A percentile compares a stretch with the other conserved stretches of the same genome.
These are phyloP conservation scores for Arthrobotrys entomopaga DNA, from an alignment of 2,329 filamentous ascomycete genomes.

Conservation along the genomic window DNA sequence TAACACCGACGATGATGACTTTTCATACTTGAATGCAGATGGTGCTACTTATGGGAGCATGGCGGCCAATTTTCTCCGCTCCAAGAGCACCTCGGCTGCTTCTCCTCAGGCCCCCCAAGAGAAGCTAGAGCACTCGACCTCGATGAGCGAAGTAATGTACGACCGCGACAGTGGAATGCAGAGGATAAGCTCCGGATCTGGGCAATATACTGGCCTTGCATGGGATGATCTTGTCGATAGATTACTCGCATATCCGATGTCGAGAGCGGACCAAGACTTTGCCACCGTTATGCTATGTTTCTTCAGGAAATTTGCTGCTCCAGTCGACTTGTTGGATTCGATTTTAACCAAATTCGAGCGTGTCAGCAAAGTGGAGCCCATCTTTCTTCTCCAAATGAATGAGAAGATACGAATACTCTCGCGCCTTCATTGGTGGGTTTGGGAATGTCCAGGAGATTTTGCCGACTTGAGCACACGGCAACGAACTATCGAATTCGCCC, in stretches of 20 bases:
- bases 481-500: conserved; percentile 78
- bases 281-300: conserved; percentile 87
- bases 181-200: conserved; percentile 38
- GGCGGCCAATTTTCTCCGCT: conserved; percentile 48
- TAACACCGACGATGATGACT: conserved; percentile 28
- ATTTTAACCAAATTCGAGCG: conserved; percentile 80
- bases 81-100: conserved; percentile 53
- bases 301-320: conserved; percentile 91
- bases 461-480: conserved; percentile 78
- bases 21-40: conserved; percentile 50
- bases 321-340: conserved; percentile 78
- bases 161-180: conserved; percentile 30
- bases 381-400: conserved; percentile 79
- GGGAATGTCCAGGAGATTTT: conserved; percentile 91
- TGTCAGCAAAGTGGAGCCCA: conserved; percentile 73
- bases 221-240: conserved; percentile 81
- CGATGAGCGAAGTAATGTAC: conserved; percentile 48
- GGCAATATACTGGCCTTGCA: conserved; percentile 55
- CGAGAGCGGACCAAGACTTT: conserved; percentile 89
- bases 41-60: conserved; percentile 46
- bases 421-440: conserved; percentile 90
- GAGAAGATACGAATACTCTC: conserved; percentile 83
- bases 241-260: conserved; percentile 82
- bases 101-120: conserved; percentile 35
- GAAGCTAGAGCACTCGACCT: conserved; percentile 47